A percentile compares a stretch with the other conserved stretches of the same genome.
Evolutionary conservation across 2,329 filamentous ascomycete genomes (phyloP).

Genomic region (Passalora sequoiae): DNA sequence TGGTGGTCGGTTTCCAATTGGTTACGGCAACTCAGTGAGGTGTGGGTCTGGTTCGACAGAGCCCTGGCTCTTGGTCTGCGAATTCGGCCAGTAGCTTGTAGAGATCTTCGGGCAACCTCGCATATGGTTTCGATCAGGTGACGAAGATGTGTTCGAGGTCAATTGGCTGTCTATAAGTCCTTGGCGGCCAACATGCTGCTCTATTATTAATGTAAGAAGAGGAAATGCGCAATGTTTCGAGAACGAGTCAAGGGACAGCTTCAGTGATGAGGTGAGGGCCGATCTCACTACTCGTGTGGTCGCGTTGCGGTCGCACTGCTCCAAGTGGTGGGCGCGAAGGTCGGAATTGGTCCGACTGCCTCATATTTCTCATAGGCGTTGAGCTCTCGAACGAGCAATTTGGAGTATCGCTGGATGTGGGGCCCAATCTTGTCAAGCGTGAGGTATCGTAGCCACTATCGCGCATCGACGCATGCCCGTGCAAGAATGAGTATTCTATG

Average conservation of each 20-base stretch:
- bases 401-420: too few relatives aligned
- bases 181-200: neutral
- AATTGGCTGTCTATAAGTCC: neutral
- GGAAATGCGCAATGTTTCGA: too few relatives aligned
- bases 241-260: neutral
- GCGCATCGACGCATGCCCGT: neutral
- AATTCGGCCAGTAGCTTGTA: neutral
- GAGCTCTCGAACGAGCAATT: too few relatives aligned
- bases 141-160: neutral
- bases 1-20: neutral
- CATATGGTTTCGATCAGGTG: conserved; percentile 1
- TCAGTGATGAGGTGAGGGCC: neutral
- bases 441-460: neutral
- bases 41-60: neutral
- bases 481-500: neutral
- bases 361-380: too few relatives aligned
- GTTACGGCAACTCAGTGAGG: neutral
- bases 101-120: neutral
- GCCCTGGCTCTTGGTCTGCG: neutral
- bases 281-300: too few relatives aligned
- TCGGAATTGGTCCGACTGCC: too few relatives aligned
- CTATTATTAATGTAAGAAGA: neutral
- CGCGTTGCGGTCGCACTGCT: neutral
- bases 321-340: too few relatives aligned
- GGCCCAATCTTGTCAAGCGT: neutral